Evolutionary conservation across 202 grass and related monocot species (phyloP).

Genomic region (Bolboschoenoplectus hybrid): DNA sequence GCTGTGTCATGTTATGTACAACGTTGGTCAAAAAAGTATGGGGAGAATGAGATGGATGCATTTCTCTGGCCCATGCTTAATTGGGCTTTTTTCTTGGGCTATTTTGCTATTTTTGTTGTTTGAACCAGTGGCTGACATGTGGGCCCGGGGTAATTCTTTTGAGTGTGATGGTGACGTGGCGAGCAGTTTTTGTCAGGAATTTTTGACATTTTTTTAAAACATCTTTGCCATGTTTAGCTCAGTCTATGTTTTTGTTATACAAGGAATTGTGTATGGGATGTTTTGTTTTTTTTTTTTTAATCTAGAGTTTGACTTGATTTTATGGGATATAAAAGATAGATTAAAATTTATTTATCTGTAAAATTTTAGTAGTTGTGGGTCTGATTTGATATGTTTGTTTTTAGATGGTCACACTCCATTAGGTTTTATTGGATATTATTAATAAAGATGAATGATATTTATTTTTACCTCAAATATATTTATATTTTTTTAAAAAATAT

Average conservation of each 20-base stretch:
- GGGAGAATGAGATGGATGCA: background rate
- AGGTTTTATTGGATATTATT: too few relatives aligned
- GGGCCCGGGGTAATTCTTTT: background rate
- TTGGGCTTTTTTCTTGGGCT: slow-evolving; percentile 3
- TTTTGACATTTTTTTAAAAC: background rate
- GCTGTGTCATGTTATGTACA: background rate
- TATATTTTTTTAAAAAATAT: too few relatives aligned
- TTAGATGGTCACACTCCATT: background rate
- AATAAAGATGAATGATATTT: too few relatives aligned
- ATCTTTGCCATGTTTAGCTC: background rate
- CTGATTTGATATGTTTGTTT: background rate
- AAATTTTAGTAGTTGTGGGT: background rate
- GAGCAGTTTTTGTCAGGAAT: background rate
- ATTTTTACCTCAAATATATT: too few relatives aligned
- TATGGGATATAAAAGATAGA: background rate
- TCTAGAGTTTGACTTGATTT: background rate
- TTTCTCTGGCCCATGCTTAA: background rate
- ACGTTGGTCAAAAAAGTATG: background rate
- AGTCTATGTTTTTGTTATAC: background rate
- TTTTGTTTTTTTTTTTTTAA: background rate
- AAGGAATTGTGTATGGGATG: background rate
- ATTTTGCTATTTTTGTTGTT: background rate
- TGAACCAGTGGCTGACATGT: background rate
- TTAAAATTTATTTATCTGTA: background rate
- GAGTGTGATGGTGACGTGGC: background rate